phyloP scores from a whole-genome alignment of 2,329 filamentous ascomycete species.

The Claviceps sp. region DNA sequence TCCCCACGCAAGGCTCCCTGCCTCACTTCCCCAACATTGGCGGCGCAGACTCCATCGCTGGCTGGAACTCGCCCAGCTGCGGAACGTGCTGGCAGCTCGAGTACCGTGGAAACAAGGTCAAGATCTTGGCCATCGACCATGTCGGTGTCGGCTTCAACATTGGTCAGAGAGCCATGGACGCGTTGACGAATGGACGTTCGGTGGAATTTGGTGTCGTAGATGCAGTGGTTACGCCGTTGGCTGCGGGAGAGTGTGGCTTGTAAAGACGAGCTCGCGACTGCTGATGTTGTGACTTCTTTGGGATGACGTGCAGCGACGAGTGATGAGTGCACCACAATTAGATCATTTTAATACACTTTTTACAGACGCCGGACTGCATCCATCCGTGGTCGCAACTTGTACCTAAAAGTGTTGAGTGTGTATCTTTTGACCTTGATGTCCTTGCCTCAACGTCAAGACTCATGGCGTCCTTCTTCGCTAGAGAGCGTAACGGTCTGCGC shows the following conservation, averaged over 20 bases:
- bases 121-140: conserved; percentile 43
- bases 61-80: conserved; percentile 45
- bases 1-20: conserved; percentile 42
- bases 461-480: too few relatives aligned
- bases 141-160: conserved; percentile 40
- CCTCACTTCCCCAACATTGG: conserved; percentile 42
- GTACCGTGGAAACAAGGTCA: conserved; percentile 37
- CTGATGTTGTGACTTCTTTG: neutral
- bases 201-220: conserved; percentile 9
- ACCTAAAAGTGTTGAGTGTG: too few relatives aligned
- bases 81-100: conserved; percentile 45
- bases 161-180: conserved; percentile 39
- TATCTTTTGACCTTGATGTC: too few relatives aligned
- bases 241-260: conserved; percentile 28
- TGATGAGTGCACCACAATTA: too few relatives aligned
- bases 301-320: too few relatives aligned
- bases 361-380: too few relatives aligned
- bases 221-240: conserved; percentile 32
- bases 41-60: conserved; percentile 35
- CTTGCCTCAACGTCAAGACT: too few relatives aligned
- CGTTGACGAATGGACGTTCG: conserved; percentile 39
- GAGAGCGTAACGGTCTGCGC: too few relatives aligned
- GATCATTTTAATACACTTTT: too few relatives aligned
- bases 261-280: conserved; percentile 5
- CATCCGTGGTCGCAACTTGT: too few relatives aligned